A percentile compares a stretch with the other conserved stretches of the same genome.
Evolutionary conservation across 2,329 filamentous ascomycete species (phyloP).

Genomic region (Immersiporthe knoxdaviesiana): DNA sequence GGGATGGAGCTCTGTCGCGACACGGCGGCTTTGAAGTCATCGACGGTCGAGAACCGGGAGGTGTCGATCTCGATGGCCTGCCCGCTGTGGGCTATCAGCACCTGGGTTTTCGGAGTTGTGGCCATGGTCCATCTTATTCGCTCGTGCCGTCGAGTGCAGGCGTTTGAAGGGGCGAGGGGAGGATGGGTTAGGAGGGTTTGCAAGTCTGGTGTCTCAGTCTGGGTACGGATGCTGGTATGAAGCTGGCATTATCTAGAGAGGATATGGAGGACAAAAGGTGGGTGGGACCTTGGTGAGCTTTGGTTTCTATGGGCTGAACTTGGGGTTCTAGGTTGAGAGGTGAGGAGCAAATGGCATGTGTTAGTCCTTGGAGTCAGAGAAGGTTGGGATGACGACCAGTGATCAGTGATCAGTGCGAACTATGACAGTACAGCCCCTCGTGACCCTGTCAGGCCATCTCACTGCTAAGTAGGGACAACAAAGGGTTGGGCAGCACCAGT

Average conservation of each 20-base stretch:
- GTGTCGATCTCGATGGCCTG: slow-evolving; percentile 81
- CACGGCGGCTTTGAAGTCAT: slow-evolving; percentile 84
- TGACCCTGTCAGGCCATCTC: slow-evolving; percentile 14
- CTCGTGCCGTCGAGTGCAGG: slow-evolving; percentile 8
- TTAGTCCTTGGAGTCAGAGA: neutral
- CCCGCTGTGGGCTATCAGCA: slow-evolving; percentile 79
- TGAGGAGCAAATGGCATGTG: neutral
- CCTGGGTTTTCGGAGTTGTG: slow-evolving; percentile 38
- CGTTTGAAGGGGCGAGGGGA: neutral
- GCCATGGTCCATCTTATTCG: slow-evolving; percentile 16
- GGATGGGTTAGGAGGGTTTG: neutral
- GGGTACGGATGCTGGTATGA: slow-evolving; percentile 3
- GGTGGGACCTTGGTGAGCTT: neutral
- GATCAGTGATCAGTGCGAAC: neutral
- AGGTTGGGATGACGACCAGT: neutral
- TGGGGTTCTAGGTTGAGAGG: slow-evolving; percentile 6
- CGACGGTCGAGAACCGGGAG: slow-evolving; percentile 74
- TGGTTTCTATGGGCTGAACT: neutral
- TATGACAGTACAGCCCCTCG: slow-evolving; percentile 11
- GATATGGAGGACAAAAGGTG: neutral
- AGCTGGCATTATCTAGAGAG: neutral
- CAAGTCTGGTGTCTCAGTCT: slow-evolving; percentile 1
- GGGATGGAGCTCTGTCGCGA: slow-evolving; percentile 74
- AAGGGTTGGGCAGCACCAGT: neutral
- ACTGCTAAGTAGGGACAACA: neutral